Evolutionary conservation across 192 early-diverging fungal species (phyloP).

Genomic region (Umbelopsis ramanniana): DNA sequence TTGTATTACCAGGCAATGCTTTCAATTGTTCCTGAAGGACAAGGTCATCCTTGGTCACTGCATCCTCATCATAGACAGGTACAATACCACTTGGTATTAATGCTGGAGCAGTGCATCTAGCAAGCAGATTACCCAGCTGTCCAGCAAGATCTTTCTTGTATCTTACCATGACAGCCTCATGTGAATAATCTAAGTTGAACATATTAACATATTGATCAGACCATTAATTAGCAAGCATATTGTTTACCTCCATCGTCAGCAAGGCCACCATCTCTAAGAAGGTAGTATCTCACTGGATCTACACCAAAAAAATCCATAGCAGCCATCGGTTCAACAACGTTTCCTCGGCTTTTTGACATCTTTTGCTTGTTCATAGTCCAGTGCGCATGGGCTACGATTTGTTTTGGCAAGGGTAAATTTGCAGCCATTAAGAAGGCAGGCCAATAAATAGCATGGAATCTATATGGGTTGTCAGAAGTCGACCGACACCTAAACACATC

Average conservation of each 20-base stretch:
- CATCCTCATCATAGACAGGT: conserved; percentile 36
- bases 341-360: conserved; percentile 96
- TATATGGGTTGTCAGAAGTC: conserved; percentile 5
- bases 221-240: neutral
- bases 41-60: conserved; percentile 32
- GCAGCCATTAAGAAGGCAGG: conserved; percentile 95
- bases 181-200: conserved; percentile 65
- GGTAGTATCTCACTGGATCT: conserved; percentile 87
- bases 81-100: conserved; percentile 54
- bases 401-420: conserved; percentile 70
- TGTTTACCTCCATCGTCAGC: conserved; percentile 75
- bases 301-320: conserved; percentile 76
- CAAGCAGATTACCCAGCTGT: conserved; percentile 84
- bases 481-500: neutral
- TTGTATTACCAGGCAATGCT: conserved; percentile 35
- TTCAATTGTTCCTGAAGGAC: conserved; percentile 39
- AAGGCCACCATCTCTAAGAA: conserved; percentile 91
- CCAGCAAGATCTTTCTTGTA: conserved; percentile 82
- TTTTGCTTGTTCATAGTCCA: conserved; percentile 90
- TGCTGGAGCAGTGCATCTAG: conserved; percentile 62
- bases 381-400: conserved; percentile 92
- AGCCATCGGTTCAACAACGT: conserved; percentile 86
- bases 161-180: conserved; percentile 62
- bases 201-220: conserved; percentile 7
- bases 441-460: conserved; percentile 98